phyloP scores from a whole-genome alignment of 2,329 filamentous ascomycete genomes.

The Fusarium sp. region DNA sequence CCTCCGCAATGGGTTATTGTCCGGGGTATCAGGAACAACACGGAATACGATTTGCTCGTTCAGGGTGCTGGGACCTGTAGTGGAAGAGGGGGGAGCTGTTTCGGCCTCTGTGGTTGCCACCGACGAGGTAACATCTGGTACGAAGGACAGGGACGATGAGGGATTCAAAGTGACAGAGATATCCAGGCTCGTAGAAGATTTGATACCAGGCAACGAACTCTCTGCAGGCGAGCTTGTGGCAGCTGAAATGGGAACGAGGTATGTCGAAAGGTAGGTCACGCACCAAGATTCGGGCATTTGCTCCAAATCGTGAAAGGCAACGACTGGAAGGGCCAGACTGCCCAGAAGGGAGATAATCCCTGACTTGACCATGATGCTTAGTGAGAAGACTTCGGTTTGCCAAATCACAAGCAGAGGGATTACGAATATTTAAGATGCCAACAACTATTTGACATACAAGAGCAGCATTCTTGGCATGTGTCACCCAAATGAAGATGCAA shows the following conservation, averaged over 20 bases:
- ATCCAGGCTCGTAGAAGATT: neutral
- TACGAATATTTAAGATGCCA: neutral
- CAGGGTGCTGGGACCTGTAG: neutral
- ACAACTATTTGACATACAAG: accelerated
- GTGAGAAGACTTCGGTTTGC: neutral
- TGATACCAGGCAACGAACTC: neutral
- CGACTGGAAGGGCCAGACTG: neutral
- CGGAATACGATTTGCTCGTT: neutral
- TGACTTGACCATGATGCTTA: neutral
- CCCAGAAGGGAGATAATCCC: neutral
- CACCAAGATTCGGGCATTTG: neutral
- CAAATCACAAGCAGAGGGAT: neutral
- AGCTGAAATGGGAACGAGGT: neutral
- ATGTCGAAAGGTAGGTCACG: neutral
- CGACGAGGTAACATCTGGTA: neutral
- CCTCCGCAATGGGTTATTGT: neutral
- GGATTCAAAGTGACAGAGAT: neutral
- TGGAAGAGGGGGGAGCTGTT: neutral
- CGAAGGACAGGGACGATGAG: neutral
- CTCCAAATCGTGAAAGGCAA: neutral
- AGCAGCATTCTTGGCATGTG: neutral
- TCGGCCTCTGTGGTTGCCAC: neutral
- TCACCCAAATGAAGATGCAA: accelerated
- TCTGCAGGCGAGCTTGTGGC: neutral
- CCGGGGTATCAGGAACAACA: neutral